Evolutionary conservation across 140 eudicot genomes (phyloP).

Genomic region (Anethum foeniculum): DNA sequence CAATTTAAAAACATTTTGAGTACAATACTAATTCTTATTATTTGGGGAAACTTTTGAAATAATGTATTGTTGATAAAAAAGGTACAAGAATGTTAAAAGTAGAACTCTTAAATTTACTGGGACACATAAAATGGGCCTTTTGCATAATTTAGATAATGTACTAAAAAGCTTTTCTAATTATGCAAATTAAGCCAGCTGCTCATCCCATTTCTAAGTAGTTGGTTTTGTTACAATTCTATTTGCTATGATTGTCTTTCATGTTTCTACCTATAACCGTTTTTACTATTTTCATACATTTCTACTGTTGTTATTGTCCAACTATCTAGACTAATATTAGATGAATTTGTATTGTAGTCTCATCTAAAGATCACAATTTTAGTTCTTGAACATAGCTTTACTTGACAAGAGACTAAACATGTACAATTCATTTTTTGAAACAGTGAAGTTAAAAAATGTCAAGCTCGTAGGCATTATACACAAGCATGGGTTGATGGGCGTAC

Average conservation of each 20-base stretch:
- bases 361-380: not conserved
- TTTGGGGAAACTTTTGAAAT: no score
- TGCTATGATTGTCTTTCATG: not conserved
- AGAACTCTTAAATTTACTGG: no score
- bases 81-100: no score
- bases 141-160: no score
- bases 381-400: not conserved
- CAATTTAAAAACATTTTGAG: no score
- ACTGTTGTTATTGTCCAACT: not conserved
- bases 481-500: constrained; percentile 38
- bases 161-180: no score
- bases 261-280: not conserved
- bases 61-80: no score
- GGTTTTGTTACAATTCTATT: not conserved
- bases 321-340: not conserved
- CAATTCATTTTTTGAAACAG: not conserved
- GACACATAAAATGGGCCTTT: no score
- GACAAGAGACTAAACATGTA: not conserved
- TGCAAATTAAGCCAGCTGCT: not conserved
- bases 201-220: no score
- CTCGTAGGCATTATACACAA: constrained; percentile 26
- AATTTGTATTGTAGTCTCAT: no score
- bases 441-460: constrained; percentile 23
- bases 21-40: no score
- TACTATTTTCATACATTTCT: not conserved